Evolutionary conservation across 1,284 basidiomycete species (phyloP), one percentile per base, ranked within the genome.

Genomic region (Wallemia ichthyophaga): DNA sequence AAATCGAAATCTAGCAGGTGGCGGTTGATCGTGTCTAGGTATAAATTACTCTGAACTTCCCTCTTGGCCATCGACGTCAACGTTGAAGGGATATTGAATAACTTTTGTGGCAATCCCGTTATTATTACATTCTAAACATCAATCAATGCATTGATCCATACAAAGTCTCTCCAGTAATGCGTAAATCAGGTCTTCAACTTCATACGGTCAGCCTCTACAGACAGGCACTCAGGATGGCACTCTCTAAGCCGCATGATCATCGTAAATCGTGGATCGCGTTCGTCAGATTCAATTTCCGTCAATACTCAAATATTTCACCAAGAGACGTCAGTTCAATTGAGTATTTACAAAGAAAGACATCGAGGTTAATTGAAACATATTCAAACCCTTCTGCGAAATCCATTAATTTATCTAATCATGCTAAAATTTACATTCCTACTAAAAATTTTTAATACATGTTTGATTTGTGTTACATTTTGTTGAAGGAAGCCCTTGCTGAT

Each of bases 1-100:
- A 99, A 98, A 72, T 99, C 94, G 71, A 99, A 99, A 71, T 99
- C 94, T 62, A 99, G 79, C 37, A 81, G 75, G 60, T 77, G 78
- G 61, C 89, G 78, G 67, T 91, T 87, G 63, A 94, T 83, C 89
- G 37, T 48, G n/a, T 48, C 37, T 5, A 48, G 37, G 37, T 48
- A 48, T 48, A 48, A 21, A 48, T 48, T 48, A 21, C 37, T 48
- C 37, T 48, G 9, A 11, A 48, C n/a, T 11, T 21, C n/a, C n/a
- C 37, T 48, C n/a, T 48, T 48, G 9, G 37, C 37, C 37, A 48
- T 31, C 28, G 28, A 31, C 28, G 28, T 31, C 28, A 31, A 17
- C 7, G 17, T 7, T 7, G 9, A 31, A 31, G 28, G 28, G 17
- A n/a, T n/a, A n/a, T n/a, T n/a, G n/a, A n/a, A n/a, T n/a, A n/a